Conservation (phyloP, 2,329 filamentous ascomycete species). For the Kalmusia sp. region DNA sequence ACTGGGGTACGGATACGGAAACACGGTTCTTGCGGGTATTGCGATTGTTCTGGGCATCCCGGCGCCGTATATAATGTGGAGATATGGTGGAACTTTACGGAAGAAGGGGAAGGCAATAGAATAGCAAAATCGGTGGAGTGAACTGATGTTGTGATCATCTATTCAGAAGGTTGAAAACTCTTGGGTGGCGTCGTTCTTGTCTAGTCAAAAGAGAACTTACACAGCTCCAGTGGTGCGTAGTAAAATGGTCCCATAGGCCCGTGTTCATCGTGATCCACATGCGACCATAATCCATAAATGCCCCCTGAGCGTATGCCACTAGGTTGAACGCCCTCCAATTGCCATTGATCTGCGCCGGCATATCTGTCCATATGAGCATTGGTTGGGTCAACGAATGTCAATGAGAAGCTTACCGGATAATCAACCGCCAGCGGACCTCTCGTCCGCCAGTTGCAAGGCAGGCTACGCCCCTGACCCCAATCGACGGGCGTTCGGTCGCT, state of each 20-base stretch:
- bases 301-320: conserved; percentile 29
- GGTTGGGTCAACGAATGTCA: neutral
- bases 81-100: conserved; percentile 52
- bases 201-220: conserved; percentile 4
- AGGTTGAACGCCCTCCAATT: conserved; percentile 33
- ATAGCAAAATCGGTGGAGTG: neutral
- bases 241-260: conserved; percentile 26
- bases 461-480: conserved; percentile 21
- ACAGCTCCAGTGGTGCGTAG: conserved; percentile 19
- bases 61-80: conserved; percentile 55
- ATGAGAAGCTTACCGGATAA: conserved; percentile 21
- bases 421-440: conserved; percentile 31
- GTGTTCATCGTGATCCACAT: conserved; percentile 28
- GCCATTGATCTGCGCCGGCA: conserved; percentile 31
- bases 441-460: conserved; percentile 22
- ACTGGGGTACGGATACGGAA: conserved; percentile 45
- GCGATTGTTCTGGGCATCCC: conserved; percentile 42
- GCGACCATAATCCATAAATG: conserved; percentile 33
- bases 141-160: too few species aligned
- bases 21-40: conserved; percentile 32
- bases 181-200: neutral
- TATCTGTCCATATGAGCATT: conserved; percentile 17
- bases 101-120: conserved; percentile 34
- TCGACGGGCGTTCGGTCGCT: conserved; percentile 14
- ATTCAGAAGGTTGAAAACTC: too few species aligned